phyloP scores from a whole-genome alignment of 2,329 filamentous ascomycete genomes.

The Ascomycota sp. region DNA sequence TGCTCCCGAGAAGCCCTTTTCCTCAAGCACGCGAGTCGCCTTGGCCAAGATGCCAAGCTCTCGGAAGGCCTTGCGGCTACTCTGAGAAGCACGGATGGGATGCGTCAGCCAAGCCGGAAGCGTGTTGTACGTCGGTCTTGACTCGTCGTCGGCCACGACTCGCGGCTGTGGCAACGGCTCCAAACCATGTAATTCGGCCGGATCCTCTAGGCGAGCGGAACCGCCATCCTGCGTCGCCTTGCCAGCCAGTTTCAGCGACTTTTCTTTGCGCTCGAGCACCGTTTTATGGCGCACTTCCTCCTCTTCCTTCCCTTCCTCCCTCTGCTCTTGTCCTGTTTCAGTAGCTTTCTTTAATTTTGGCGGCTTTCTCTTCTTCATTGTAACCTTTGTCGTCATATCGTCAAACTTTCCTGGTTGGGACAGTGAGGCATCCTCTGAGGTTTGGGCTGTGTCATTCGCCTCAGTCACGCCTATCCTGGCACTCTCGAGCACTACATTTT shows the following conservation, averaged over 20 bases:
- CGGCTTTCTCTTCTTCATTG: conserved; percentile 4
- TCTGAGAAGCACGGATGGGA: conserved; percentile 47
- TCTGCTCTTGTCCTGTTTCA: conserved; percentile 8
- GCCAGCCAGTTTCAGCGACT: conserved; percentile 28
- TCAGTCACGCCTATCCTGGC: no score
- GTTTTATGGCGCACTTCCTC: conserved; percentile 22
- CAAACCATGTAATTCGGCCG: conserved; percentile 43
- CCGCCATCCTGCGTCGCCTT: conserved; percentile 15
- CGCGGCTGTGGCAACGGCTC: conserved; percentile 66
- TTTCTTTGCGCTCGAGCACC: conserved; percentile 33
- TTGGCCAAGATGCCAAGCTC: conserved; percentile 41
- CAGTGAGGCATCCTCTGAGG: no score
- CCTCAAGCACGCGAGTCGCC: conserved; percentile 38
- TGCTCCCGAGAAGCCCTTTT: conserved; percentile 27
- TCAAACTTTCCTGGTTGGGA: conserved; percentile 4
- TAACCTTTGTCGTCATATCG: conserved; percentile 5
- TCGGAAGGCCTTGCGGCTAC: conserved; percentile 38
- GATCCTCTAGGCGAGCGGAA: conserved; percentile 11
- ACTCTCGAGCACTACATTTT: no score
- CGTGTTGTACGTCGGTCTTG: conserved; percentile 51
- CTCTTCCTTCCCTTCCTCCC: no score
- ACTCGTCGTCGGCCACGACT: conserved; percentile 32
- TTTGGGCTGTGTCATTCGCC: no score
- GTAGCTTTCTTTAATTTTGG: conserved; percentile 2
- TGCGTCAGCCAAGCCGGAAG: conserved; percentile 64